phyloP scores from a whole-genome alignment of 345 rosid genomes.

The Gossypium longicalyx region DNA sequence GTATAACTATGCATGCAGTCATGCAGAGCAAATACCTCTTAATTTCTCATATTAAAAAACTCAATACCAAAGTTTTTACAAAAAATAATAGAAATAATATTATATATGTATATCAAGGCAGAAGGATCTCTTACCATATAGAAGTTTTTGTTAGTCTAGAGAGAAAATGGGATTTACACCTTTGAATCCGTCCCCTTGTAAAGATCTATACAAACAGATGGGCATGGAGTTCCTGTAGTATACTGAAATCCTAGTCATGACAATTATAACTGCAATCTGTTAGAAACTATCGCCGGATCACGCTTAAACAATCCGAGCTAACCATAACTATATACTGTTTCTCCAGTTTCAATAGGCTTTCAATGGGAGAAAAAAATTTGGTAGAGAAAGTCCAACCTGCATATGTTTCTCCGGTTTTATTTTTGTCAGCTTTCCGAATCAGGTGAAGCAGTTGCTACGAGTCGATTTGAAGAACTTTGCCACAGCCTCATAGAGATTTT shows the following conservation, averaged over 20 bases:
- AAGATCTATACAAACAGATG: slow-evolving; percentile 36
- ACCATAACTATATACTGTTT: slow-evolving; percentile 22
- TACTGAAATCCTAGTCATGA: slow-evolving; percentile 20
- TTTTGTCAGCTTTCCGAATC: background rate
- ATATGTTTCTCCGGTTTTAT: background rate
- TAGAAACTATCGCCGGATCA: slow-evolving; percentile 24
- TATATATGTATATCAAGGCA: no score
- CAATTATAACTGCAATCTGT: slow-evolving; percentile 26
- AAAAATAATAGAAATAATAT: no score
- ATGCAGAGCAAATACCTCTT: no score
- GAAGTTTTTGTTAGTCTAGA: no score
- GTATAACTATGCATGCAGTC: no score
- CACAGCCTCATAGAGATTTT: slow-evolving; percentile 79
- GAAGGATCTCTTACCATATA: no score
- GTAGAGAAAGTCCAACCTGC: slow-evolving; percentile 17
- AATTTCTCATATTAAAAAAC: no score
- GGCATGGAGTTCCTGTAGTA: slow-evolving; percentile 22
- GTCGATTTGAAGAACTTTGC: slow-evolving; percentile 66
- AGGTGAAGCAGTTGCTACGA: slow-evolving; percentile 7
- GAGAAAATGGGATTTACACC: no score
- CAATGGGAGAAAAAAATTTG: slow-evolving; percentile 26
- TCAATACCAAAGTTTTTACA: no score
- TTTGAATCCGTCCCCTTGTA: background rate
- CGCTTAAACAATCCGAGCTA: background rate
- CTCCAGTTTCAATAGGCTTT: no score